A percentile compares a stretch with the other conserved stretches of the same genome.
Conservation (phyloP, 176 grass and related monocot genomes). For the Rhipidocladum racemiflorum region DNA sequence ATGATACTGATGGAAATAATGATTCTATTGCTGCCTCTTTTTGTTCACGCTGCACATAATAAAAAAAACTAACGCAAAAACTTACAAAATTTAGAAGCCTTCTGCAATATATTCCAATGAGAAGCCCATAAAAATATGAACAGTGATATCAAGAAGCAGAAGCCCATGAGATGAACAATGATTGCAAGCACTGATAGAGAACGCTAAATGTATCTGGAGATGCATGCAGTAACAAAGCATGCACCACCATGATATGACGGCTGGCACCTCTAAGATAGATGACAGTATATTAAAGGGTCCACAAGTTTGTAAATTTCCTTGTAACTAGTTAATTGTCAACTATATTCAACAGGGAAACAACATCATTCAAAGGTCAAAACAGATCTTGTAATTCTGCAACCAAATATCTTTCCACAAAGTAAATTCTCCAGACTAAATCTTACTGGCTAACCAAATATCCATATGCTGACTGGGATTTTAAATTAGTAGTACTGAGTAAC, state of each 20-base stretch:
- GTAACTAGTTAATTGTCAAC: background rate
- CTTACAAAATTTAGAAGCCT: background rate
- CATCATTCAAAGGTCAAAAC: background rate
- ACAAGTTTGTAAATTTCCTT: background rate
- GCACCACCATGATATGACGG: background rate
- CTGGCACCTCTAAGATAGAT: background rate
- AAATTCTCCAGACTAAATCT: background rate
- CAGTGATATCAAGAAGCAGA: background rate
- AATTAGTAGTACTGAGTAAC: background rate
- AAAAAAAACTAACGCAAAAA: background rate
- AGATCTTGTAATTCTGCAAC: background rate
- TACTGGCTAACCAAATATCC: background rate
- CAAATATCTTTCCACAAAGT: background rate
- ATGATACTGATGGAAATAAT: constrained; percentile 1
- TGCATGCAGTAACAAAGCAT: background rate
- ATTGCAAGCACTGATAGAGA: background rate
- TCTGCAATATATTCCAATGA: constrained; percentile 9
- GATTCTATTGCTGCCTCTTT: constrained; percentile 8
- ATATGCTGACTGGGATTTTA: background rate
- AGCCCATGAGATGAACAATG: background rate
- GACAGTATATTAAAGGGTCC: background rate
- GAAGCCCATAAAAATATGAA: background rate
- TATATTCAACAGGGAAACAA: background rate
- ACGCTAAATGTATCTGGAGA: background rate
- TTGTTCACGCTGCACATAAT: background rate